Conservation (phyloP, 208 protist species). For the Kentomonas sorsogonicus region DNA sequence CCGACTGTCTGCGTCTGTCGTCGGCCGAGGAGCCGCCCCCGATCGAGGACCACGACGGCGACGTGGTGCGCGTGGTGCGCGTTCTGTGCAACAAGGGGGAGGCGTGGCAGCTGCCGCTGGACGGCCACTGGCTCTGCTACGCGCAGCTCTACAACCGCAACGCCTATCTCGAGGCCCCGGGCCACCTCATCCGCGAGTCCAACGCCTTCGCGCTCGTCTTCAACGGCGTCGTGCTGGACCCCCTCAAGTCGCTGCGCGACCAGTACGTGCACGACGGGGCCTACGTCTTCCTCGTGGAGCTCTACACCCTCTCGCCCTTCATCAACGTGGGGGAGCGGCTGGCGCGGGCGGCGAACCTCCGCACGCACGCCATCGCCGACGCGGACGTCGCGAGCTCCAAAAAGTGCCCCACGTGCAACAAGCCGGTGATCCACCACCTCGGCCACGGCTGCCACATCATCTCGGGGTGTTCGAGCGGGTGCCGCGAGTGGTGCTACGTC, state of each 20-base stretch:
- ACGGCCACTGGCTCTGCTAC: neutral
- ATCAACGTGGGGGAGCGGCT: neutral
- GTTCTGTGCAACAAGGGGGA: neutral
- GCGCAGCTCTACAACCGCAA: neutral
- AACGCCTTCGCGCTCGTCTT: neutral
- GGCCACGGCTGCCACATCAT: neutral
- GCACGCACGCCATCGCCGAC: neutral
- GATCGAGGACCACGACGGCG: neutral
- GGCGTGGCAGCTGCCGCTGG: neutral
- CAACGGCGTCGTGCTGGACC: neutral
- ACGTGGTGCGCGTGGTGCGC: neutral
- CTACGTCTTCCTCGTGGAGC: neutral
- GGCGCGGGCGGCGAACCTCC: neutral
- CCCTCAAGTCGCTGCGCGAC: neutral
- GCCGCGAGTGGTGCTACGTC: neutral
- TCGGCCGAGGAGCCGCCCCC: neutral
- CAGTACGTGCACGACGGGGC: neutral
- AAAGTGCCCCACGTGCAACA: neutral
- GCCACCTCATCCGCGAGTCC: neutral
- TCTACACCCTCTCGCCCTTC: neutral
- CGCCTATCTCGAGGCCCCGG: neutral
- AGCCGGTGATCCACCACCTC: neutral
- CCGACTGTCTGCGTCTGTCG: neutral
- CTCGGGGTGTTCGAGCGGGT: neutral
- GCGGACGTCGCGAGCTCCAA: neutral